phyloP scores from a whole-genome alignment of 768 basidiomycete species.

The Symmetrospora coprosmae region DNA sequence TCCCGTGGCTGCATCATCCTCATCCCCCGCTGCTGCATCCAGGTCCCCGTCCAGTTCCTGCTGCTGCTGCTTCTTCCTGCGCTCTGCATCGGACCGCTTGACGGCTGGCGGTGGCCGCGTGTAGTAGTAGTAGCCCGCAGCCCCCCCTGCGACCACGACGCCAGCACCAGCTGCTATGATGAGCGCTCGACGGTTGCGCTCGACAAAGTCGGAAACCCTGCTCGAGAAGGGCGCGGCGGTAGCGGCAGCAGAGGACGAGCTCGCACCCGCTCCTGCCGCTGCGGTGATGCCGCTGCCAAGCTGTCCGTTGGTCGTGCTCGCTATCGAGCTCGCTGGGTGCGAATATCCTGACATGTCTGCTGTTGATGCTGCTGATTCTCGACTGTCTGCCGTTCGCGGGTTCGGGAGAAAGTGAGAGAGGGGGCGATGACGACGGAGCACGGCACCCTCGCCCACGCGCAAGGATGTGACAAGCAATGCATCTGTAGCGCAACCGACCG shows the following conservation, averaged over 20 bases:
- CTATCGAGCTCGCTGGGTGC: too few relatives aligned
- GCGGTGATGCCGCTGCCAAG: background rate
- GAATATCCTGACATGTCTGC: too few relatives aligned
- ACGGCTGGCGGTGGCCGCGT: background rate
- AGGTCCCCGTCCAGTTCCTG: background rate
- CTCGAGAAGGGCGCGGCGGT: constrained; percentile 22
- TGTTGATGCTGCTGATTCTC: too few relatives aligned
- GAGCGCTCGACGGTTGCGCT: constrained; percentile 64
- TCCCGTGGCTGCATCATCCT: too few relatives aligned
- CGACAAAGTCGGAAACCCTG: constrained; percentile 41
- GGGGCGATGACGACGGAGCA: too few relatives aligned
- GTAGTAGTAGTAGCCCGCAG: constrained; percentile 52
- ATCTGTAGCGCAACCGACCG: too few relatives aligned
- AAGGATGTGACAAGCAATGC: too few relatives aligned
- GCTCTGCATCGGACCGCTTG: background rate
- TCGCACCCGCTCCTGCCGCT: background rate
- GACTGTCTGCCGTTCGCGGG: too few relatives aligned
- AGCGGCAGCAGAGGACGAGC: constrained; percentile 17
- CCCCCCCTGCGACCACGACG: constrained; percentile 54
- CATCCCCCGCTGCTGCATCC: background rate
- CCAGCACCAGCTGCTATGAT: constrained; percentile 60
- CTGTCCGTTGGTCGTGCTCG: background rate
- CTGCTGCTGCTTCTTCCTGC: constrained; percentile 4
- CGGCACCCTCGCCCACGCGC: too few relatives aligned
- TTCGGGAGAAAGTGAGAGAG: too few relatives aligned